Conservation (phyloP, 2,329 filamentous ascomycete genomes). For the Esteya vermicola region DNA sequence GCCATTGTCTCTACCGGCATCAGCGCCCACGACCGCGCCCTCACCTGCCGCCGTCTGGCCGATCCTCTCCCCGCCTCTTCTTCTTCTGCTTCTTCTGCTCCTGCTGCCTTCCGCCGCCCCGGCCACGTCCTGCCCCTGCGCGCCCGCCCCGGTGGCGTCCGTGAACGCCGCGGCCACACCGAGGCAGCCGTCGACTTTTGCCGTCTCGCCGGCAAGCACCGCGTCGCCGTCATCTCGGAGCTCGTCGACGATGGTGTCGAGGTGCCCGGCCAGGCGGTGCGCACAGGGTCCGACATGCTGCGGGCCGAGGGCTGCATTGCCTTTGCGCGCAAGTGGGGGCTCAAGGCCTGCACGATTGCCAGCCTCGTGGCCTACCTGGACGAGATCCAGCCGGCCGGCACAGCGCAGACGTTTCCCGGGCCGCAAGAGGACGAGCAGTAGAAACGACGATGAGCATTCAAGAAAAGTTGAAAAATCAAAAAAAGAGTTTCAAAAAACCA, state of each 20-base stretch:
- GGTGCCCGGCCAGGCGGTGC: conserved; percentile 52
- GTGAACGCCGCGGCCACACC: conserved; percentile 71
- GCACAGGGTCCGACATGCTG: conserved; percentile 72
- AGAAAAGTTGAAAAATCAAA: too few species aligned
- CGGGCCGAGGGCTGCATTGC: conserved; percentile 72
- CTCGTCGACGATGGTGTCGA: conserved; percentile 74
- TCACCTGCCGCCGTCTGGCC: conserved; percentile 69
- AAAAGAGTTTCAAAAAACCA: too few species aligned
- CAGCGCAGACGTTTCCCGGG: conserved; percentile 6
- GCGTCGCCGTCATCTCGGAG: conserved; percentile 78
- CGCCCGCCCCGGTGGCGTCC: conserved; percentile 65
- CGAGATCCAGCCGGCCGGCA: conserved; percentile 45
- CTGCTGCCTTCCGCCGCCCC: conserved; percentile 59
- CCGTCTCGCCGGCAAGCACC: conserved; percentile 61
- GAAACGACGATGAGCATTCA: too few species aligned
- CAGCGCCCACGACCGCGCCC: conserved; percentile 70
- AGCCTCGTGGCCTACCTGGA: conserved; percentile 72
- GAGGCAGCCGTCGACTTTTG: conserved; percentile 91
- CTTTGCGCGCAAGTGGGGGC: conserved; percentile 77
- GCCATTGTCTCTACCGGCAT: conserved; percentile 75
- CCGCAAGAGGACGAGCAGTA: conserved; percentile 9
- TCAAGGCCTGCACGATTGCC: conserved; percentile 92
- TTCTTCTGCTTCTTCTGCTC: conserved; percentile 34
- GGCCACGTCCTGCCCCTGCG: conserved; percentile 84
- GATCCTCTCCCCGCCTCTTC: conserved; percentile 6